These are phyloP conservation scores for Friedmanniomyces endolithicus DNA, from an alignment of 495 filamentous ascomycete genomes.

Conservation along the genomic window DNA sequence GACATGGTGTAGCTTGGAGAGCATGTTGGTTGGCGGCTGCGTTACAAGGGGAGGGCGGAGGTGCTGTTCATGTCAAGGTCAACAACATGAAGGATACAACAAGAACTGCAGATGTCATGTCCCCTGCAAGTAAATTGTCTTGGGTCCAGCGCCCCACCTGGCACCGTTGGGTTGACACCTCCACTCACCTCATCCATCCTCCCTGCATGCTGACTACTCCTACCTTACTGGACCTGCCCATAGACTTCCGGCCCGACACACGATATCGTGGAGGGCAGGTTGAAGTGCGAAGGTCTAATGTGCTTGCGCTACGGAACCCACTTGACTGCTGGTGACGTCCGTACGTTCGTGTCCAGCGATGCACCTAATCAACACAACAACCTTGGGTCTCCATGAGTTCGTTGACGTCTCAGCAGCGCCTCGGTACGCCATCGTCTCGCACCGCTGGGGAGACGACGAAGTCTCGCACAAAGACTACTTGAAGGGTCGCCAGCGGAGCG, in stretches of 20 bases:
- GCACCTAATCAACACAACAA: slow-evolving; percentile 9
- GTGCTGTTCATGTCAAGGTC: neutral
- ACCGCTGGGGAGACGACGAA: slow-evolving; percentile 7
- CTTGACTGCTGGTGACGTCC: too few species aligned
- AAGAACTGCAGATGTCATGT: too few species aligned
- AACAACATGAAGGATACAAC: too few species aligned
- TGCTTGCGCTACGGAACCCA: too few species aligned
- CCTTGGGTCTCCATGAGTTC: slow-evolving; percentile 4
- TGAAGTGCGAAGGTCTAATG: too few species aligned
- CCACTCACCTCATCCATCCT: too few species aligned
- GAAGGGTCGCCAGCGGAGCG: neutral
- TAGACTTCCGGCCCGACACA: too few species aligned
- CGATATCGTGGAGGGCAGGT: too few species aligned
- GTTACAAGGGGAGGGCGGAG: neutral
- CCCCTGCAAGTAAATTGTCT: neutral
- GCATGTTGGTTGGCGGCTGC: neutral
- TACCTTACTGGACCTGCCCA: neutral
- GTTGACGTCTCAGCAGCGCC: neutral
- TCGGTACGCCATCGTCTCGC: slow-evolving; percentile 3
- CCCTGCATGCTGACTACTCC: neutral
- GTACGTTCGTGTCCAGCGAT: slow-evolving; percentile 1
- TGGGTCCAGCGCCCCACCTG: too few species aligned
- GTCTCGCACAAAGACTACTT: slow-evolving; percentile 6
- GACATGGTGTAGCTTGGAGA: neutral
- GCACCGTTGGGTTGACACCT: too few species aligned